These are phyloP conservation scores for Spatholobus suberectus DNA, from an alignment of 306 rosid species.

Conservation along the genomic window DNA sequence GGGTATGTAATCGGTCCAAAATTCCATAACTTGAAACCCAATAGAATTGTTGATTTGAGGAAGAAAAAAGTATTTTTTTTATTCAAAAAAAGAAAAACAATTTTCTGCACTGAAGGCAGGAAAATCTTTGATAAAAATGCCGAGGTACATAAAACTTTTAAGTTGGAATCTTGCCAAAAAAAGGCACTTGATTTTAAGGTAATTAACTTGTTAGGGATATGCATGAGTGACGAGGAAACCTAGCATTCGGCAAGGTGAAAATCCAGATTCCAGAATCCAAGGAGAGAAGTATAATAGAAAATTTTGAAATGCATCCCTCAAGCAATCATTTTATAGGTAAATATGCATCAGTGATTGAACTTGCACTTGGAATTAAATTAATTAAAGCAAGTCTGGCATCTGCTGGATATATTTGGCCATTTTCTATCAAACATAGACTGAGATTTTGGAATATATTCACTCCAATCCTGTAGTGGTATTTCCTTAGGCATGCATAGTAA, in stretches of 20 bases:
- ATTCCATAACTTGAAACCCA: neutral
- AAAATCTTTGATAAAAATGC: neutral
- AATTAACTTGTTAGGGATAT: constrained; percentile 43
- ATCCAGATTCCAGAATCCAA: constrained; percentile 89
- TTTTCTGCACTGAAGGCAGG: neutral
- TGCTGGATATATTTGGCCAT: constrained; percentile 61
- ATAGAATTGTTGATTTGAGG: neutral
- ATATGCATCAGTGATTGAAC: constrained; percentile 48
- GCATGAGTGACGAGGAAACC: constrained; percentile 85
- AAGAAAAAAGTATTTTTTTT: neutral
- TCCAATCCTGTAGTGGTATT: neutral
- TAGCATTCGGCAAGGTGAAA: constrained; percentile 66
- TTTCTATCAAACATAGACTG: constrained; percentile 40
- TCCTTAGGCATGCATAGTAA: constrained; percentile 10
- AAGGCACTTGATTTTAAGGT: constrained; percentile 28
- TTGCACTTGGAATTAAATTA: constrained; percentile 51
- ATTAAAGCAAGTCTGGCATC: constrained; percentile 59
- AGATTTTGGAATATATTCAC: constrained; percentile 42
- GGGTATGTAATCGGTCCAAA: neutral
- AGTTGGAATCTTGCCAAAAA: constrained; percentile 43
- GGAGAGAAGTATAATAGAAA: constrained; percentile 54
- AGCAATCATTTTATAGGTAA: constrained; percentile 25
- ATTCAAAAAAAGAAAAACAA: no score
- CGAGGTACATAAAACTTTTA: constrained; percentile 18
- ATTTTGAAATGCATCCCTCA: constrained; percentile 18